Evolutionary conservation across 2,329 filamentous ascomycete genomes (phyloP).

Genomic region (Albifimbria verrucaria): DNA sequence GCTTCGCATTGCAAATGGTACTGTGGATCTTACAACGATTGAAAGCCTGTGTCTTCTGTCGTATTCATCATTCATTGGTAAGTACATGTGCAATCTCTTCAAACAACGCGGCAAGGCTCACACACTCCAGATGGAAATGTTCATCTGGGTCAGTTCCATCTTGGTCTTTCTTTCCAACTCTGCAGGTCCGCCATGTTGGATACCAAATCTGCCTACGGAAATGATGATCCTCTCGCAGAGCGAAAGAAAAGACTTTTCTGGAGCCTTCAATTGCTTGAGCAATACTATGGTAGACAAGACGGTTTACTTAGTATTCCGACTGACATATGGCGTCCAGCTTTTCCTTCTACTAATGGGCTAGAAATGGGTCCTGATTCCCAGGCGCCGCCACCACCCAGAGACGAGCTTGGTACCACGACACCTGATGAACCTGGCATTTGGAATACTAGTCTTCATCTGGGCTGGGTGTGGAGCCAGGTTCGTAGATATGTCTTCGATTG

Average conservation of each 20-base stretch:
- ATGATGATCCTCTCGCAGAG: slow-evolving; percentile 32
- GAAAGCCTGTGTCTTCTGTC: slow-evolving; percentile 49
- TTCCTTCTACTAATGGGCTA: slow-evolving; percentile 18
- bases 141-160: slow-evolving; percentile 46
- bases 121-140: slow-evolving; percentile 40
- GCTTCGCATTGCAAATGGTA: slow-evolving; percentile 48
- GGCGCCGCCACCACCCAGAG: slow-evolving; percentile 39
- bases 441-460: slow-evolving; percentile 46
- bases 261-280: slow-evolving; percentile 48
- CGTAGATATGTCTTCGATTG: slow-evolving; percentile 46
- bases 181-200: slow-evolving; percentile 49
- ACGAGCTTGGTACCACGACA: slow-evolving; percentile 38
- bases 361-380: slow-evolving; percentile 25
- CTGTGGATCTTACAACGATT: slow-evolving; percentile 45
- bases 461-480: slow-evolving; percentile 49
- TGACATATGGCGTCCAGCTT: slow-evolving; percentile 36
- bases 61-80: slow-evolving; percentile 48
- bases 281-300: slow-evolving; percentile 44
- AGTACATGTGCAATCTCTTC: slow-evolving; percentile 10
- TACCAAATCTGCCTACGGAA: slow-evolving; percentile 33
- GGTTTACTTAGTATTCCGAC: slow-evolving; percentile 38
- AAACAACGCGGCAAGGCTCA: slow-evolving; percentile 4
- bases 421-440: slow-evolving; percentile 44
- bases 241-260: slow-evolving; percentile 49
- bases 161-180: slow-evolving; percentile 47